Evolutionary conservation across 2,329 filamentous ascomycete species (phyloP).

Genomic region (Emergomyces pasteurianus): DNA sequence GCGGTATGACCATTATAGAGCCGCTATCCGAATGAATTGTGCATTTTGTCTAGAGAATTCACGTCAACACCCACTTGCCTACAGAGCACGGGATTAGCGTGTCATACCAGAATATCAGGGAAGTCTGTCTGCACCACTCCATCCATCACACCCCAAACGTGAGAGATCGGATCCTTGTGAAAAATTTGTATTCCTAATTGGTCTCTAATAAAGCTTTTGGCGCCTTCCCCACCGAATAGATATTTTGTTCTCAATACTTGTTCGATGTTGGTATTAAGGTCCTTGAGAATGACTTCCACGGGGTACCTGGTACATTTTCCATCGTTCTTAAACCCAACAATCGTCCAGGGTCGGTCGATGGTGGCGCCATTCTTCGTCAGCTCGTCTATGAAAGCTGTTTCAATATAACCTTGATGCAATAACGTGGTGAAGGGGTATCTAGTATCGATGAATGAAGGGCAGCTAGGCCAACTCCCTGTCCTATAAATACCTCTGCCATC

Average conservation of each 20-base stretch:
- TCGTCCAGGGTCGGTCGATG: conserved; percentile 50
- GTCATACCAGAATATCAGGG: conserved; percentile 66
- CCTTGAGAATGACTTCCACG: conserved; percentile 47
- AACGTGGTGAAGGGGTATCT: conserved; percentile 57
- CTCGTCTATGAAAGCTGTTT: conserved; percentile 57
- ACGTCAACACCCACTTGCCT: background rate
- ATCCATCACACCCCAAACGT: conserved; percentile 72
- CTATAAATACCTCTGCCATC: conserved; percentile 44
- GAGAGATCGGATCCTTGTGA: conserved; percentile 57
- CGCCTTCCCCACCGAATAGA: conserved; percentile 59
- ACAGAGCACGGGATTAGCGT: conserved; percentile 21
- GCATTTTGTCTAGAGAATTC: conserved; percentile 32
- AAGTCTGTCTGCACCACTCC: conserved; percentile 61
- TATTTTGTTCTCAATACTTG: conserved; percentile 52
- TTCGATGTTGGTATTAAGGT: conserved; percentile 24
- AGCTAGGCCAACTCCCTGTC: conserved; percentile 68
- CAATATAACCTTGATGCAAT: conserved; percentile 60
- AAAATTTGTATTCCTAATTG: conserved; percentile 40
- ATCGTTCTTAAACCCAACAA: conserved; percentile 49
- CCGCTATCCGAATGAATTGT: conserved; percentile 64
- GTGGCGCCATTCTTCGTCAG: conserved; percentile 46
- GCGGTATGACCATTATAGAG: conserved; percentile 73
- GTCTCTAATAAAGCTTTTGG: conserved; percentile 53
- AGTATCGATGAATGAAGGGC: conserved; percentile 65
- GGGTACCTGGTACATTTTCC: conserved; percentile 57